Evolutionary conservation across 805 yeast species (phyloP).

Genomic region (Saccharomycopsis microspora): DNA sequence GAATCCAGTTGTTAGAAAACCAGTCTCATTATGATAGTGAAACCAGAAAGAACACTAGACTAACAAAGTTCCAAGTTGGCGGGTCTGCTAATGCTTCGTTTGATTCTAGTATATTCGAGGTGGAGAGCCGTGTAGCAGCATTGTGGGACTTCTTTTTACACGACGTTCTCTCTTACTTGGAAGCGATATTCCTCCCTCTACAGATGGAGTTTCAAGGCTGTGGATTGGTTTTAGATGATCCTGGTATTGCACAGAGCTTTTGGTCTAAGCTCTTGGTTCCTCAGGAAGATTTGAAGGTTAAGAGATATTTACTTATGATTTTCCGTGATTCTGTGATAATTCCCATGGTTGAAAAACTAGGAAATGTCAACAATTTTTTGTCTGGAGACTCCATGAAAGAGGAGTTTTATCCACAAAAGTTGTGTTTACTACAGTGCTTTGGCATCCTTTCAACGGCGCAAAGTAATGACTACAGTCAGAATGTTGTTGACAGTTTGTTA

Average conservation of each 20-base stretch:
- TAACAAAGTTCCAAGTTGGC: constrained; percentile 6
- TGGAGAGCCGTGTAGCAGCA: constrained; percentile 22
- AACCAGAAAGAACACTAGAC: constrained; percentile 4
- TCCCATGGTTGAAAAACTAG: constrained; percentile 37
- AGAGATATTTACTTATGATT: constrained; percentile 30
- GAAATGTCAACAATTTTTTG: constrained; percentile 22
- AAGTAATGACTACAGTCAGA: constrained; percentile 44
- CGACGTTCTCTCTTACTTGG: constrained; percentile 44
- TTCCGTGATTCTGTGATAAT: constrained; percentile 43
- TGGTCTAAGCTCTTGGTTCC: constrained; percentile 17
- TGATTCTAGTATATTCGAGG: constrained; percentile 3
- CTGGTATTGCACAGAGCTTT: constrained; percentile 21
- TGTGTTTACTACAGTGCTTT: constrained; percentile 47
- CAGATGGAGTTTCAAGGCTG: constrained; percentile 31
- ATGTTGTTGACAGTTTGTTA: constrained; percentile 42
- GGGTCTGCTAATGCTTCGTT: neutral
- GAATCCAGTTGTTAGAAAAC: constrained; percentile 14
- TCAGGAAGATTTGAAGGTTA: constrained; percentile 23
- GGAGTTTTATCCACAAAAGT: constrained; percentile 25
- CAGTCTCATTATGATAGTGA: constrained; percentile 14
- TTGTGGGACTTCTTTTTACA: constrained; percentile 49
- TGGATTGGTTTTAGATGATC: constrained; percentile 21
- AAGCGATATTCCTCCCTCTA: constrained; percentile 52
- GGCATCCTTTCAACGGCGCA: constrained; percentile 43
- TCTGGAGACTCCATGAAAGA: constrained; percentile 24